Evolutionary conservation across 1,284 basidiomycete genomes (phyloP).

Genomic region (Sporisorium exsertum): DNA sequence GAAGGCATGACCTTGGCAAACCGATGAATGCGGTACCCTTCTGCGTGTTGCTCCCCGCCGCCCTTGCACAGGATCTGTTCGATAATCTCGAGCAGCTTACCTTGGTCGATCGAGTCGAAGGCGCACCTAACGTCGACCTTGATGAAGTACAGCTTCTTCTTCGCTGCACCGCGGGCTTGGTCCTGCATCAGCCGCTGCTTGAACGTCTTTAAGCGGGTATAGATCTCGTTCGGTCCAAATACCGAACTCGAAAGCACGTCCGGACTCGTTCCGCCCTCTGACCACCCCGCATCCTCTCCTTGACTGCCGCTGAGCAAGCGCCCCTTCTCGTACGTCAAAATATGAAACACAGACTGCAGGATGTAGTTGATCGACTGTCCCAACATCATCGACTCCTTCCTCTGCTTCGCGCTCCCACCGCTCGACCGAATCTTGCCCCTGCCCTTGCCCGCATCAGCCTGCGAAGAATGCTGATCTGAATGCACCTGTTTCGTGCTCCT

Average conservation of each 20-base stretch:
- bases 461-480: conserved; percentile 10
- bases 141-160: conserved; percentile 79
- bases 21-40: conserved; percentile 61
- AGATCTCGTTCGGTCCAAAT: conserved; percentile 71
- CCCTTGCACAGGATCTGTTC: conserved; percentile 71
- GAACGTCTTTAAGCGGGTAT: conserved; percentile 39
- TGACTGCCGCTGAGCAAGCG: conserved; percentile 9
- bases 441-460: conserved; percentile 1
- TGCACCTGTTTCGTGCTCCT: conserved; percentile 69
- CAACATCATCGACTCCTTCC: conserved; percentile 33
- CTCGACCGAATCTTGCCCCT: conserved; percentile 1
- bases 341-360: conserved; percentile 75
- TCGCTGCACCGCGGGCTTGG: conserved; percentile 5
- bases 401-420: conserved; percentile 17
- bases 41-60: conserved; percentile 6
- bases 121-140: conserved; percentile 95
- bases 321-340: conserved; percentile 59
- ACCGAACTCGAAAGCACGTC: conserved; percentile 54
- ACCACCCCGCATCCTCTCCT: not conserved
- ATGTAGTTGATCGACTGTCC: conserved; percentile 84
- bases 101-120: conserved; percentile 95
- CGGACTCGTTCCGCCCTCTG: not conserved
- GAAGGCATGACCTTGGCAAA: conserved; percentile 54
- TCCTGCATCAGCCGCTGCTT: conserved; percentile 26
- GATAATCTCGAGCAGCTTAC: conserved; percentile 83